Evolutionary conservation across 2,329 filamentous ascomycete species (phyloP).

Genomic region (Ceratocystis alfenasii): DNA sequence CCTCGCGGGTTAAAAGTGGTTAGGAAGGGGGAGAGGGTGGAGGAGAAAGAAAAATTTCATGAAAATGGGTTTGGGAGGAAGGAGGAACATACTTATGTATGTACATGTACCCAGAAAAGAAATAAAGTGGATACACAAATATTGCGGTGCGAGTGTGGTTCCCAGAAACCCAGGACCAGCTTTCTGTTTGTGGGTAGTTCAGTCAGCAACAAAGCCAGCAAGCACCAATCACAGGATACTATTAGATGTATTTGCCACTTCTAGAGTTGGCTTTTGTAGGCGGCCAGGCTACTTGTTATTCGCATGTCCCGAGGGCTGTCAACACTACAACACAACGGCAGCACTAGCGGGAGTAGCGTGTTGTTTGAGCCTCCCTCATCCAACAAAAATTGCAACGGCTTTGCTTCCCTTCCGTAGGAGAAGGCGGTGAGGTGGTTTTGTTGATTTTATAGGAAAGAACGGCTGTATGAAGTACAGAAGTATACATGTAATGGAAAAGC

Average conservation of each 20-base stretch:
- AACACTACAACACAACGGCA: neutral
- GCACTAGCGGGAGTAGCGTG: neutral
- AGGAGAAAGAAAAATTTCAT: constrained; percentile 27
- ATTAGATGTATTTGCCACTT: neutral
- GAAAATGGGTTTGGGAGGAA: constrained; percentile 15
- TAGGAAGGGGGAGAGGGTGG: constrained; percentile 26
- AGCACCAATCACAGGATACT: constrained; percentile 6
- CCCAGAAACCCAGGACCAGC: neutral
- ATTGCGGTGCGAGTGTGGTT: neutral
- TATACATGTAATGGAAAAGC: neutral
- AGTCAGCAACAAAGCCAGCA: constrained; percentile 3
- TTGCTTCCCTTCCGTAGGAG: neutral
- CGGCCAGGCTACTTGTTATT: neutral
- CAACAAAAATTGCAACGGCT: neutral
- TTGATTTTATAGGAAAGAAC: too few species aligned
- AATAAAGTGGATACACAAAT: constrained; percentile 27
- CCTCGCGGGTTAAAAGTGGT: constrained; percentile 24
- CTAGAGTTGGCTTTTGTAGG: neutral
- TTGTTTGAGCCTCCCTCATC: neutral
- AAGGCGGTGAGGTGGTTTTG: neutral
- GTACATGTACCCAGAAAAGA: constrained; percentile 24
- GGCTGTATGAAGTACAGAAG: neutral
- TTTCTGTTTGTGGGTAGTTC: constrained; percentile 4
- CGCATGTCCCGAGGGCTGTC: neutral
- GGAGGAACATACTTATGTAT: constrained; percentile 23